Evolutionary conservation across 495 filamentous ascomycete genomes (phyloP), one percentile per base, ranked within the genome.

Genomic region (Aspergillus sparsus): DNA sequence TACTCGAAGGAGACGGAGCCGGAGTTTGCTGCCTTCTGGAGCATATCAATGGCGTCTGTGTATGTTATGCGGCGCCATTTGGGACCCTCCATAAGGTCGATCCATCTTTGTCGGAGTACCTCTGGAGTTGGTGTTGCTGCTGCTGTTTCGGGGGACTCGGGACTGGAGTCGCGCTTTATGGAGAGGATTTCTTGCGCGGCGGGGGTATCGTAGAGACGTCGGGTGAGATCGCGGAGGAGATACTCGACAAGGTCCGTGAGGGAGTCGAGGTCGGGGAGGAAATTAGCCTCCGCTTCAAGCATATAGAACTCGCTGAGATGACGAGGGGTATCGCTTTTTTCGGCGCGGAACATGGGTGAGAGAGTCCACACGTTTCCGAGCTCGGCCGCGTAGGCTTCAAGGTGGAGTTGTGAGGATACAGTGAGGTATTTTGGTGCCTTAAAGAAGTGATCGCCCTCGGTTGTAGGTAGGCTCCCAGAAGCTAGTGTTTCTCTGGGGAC

Each of bases 231-330:
- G 16, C 84, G 82, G 31, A 96, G 79, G 79, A 94, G 84, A 58
- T 86, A 74, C 72, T 98, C 90, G n/a, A 89, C 82, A 8, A 94
- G 68, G 58, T 86, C 78, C 79, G 96, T 92, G 58, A 98, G 80
- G 8, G 79, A 75, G 44, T 79, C 74, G 18, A 97, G 72, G 49
- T 85, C 79, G 33, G 90, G 77, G 53, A 87, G 85, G 70, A 96
- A 97, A 69, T 83, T 86, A 53, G 89, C 74, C 73, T 98, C 94
- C 7, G 86, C 92, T 74, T 98, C 94, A 2, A 98, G 83, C 94
- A 98, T 98, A 75, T 97, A 98, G 71, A 98, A 98, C 66, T 98
- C 94, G 77, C 91, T 96, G 49, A 98, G 78, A 74, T 98, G 94
- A 37, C 95, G 88, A 13, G 92, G 84, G 6, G 94, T 98, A 72